Evolutionary conservation across 225 moss, liverwort and hornwort genomes (phyloP), one percentile per base, ranked within the genome.

Genomic region (Ulota crispa): DNA sequence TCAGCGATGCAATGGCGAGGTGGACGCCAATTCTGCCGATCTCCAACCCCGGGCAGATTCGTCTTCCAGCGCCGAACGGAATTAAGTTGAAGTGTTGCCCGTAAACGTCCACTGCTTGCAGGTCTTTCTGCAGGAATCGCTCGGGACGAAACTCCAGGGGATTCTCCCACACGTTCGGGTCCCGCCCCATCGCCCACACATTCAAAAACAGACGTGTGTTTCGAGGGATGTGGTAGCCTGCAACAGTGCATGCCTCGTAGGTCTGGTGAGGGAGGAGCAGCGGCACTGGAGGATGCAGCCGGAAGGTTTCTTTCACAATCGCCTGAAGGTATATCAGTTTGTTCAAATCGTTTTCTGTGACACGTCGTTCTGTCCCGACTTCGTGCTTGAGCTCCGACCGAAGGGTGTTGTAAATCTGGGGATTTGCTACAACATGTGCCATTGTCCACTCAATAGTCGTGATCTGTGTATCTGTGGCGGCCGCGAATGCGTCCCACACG

Each of bases 401-500:
- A 4, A 89, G 78, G 1, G 54, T 6, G 11, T 79, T 43, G 70
- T 64, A 52, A 18, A 84, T 76, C 30, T 70, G 76, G 42, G 81
- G 72, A 79, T 81, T 65, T 28, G 78, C 74, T 13, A 86, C n/a
- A 34, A 84, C 75, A 61, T 86, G 83, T 42, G 84, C 86, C 86
- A 86, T 82, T 6, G 86, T 37, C 86, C 89, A 89, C 76, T 89
- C 89, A 5, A 86, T 62, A 20, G 81, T 79, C 61, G 75, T 75
- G 76, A 89, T 79, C 81, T 86, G 89, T 6, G 89, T 89, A 32
- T 89, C 86, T 4, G 89, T 79, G 8, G 83, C 89, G 36, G 62
- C 89, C 24, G 89, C 86, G 53, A 86, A 89, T 72, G 89, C 89
- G 55, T 89, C 89, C 87, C 89, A 89, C 30, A 89, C 76, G 54